Evolutionary conservation across 176 grass and related monocot species (phyloP).

Genomic region (Carex pumila): DNA sequence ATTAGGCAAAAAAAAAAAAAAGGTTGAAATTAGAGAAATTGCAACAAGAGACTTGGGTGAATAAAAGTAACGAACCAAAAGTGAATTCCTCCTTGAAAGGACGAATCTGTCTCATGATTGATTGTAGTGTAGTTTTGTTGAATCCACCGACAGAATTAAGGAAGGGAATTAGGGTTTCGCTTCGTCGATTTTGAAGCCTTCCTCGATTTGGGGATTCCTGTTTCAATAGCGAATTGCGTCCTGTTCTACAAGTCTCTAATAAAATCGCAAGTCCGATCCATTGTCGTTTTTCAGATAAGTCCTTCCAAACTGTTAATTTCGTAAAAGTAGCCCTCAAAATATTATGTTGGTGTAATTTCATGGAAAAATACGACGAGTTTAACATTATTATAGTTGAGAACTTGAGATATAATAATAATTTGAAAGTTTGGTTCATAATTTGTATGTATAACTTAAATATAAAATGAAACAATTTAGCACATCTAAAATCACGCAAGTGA

Average conservation of each 20-base stretch:
- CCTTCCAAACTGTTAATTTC: background rate
- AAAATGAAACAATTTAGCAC: background rate
- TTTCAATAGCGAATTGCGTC: background rate
- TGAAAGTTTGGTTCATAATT: background rate
- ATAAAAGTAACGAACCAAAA: constrained; percentile 22
- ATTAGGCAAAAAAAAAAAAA: background rate
- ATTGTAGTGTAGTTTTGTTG: background rate
- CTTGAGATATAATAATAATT: background rate
- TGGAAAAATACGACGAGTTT: background rate
- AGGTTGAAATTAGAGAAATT: background rate
- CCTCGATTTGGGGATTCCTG: too few species aligned
- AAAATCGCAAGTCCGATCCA: background rate
- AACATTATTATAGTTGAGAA: background rate
- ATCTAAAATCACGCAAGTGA: background rate
- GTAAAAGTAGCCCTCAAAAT: background rate
- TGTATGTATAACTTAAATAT: background rate
- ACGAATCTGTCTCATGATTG: constrained; percentile 6
- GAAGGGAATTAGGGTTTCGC: background rate
- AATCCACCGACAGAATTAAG: background rate
- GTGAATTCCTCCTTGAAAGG: constrained; percentile 62
- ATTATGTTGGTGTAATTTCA: background rate
- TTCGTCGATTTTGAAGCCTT: background rate
- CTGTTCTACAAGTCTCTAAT: background rate
- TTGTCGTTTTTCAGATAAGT: background rate
- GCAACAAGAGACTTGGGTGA: background rate